These are phyloP conservation scores for Aureobasidium sp. DNA, from an alignment of 2,329 filamentous ascomycete species.

Conservation along the genomic window DNA sequence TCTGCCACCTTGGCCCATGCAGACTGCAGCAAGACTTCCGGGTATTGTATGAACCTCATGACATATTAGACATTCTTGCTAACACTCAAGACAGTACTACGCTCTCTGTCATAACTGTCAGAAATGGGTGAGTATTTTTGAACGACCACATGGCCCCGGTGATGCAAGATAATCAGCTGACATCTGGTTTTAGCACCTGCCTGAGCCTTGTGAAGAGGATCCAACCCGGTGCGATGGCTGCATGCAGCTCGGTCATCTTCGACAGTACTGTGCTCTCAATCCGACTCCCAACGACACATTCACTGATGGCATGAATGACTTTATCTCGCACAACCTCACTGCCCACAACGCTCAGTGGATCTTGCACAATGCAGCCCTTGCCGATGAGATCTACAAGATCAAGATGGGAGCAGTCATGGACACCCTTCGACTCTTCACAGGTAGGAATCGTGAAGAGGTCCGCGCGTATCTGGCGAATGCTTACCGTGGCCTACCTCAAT, in stretches of 20 bases:
- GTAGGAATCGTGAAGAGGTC: neutral
- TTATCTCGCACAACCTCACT: neutral
- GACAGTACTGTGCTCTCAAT: conserved; percentile 11
- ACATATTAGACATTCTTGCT: neutral
- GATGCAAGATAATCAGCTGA: neutral
- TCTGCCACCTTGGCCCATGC: conserved; percentile 13
- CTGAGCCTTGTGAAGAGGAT: conserved; percentile 7
- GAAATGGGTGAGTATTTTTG: neutral
- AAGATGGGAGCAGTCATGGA: conserved; percentile 13
- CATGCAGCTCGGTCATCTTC: conserved; percentile 10
- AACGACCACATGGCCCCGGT: neutral
- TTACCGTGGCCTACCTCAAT: neutral
- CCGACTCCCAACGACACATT: neutral
- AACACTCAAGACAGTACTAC: neutral
- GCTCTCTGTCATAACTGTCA: conserved; percentile 18
- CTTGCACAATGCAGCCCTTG: conserved; percentile 2
- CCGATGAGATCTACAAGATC: conserved; percentile 10
- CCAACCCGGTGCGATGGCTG: conserved; percentile 7
- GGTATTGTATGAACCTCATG: neutral
- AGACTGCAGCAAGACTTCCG: neutral
- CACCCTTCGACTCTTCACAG: neutral
- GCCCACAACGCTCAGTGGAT: neutral
- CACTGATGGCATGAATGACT: neutral
- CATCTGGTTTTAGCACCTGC: conserved; percentile 10
- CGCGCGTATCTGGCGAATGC: neutral